These are phyloP conservation scores for Friedmanniomyces simplex DNA, from an alignment of 495 filamentous ascomycete species.

Conservation along the genomic window DNA sequence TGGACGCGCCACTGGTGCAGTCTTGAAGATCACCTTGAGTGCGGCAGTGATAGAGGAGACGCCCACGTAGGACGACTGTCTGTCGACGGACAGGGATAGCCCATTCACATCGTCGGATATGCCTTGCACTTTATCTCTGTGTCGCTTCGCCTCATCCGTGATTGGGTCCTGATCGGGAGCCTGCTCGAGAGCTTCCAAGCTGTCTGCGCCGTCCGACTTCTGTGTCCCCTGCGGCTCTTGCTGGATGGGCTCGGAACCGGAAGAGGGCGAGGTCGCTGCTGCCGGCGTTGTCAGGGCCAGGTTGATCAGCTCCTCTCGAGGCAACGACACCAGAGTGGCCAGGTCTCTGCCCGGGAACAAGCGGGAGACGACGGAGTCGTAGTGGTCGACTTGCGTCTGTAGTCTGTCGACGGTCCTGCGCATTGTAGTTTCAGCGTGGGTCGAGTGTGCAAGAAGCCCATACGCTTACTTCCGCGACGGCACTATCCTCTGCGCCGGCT, in stretches of 20 bases:
- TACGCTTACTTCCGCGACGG: slow-evolving; percentile 27
- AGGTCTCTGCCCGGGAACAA: slow-evolving; percentile 39
- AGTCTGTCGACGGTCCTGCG: slow-evolving; percentile 28
- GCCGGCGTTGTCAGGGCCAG: slow-evolving; percentile 27
- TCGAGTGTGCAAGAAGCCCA: background rate
- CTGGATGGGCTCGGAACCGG: slow-evolving; percentile 26
- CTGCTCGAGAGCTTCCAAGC: slow-evolving; percentile 32
- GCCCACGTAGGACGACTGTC: slow-evolving; percentile 66
- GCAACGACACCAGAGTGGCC: slow-evolving; percentile 35
- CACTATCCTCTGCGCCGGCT: slow-evolving; percentile 29
- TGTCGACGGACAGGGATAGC: slow-evolving; percentile 59
- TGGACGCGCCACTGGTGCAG: slow-evolving; percentile 52
- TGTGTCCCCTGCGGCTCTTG: background rate
- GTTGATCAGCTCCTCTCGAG: slow-evolving; percentile 43
- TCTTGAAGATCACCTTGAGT: slow-evolving; percentile 69
- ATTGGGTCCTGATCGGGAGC: slow-evolving; percentile 28
- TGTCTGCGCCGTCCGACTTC: slow-evolving; percentile 28
- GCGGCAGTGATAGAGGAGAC: slow-evolving; percentile 75
- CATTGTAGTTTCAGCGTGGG: background rate
- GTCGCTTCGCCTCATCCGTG: slow-evolving; percentile 26
- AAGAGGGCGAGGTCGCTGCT: slow-evolving; percentile 34
- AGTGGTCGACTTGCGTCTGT: slow-evolving; percentile 24
- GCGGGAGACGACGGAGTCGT: slow-evolving; percentile 32
- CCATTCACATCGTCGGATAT: slow-evolving; percentile 78
- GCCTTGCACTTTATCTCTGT: slow-evolving; percentile 40